These are phyloP conservation scores for Allantophomopsis lycopodina DNA, from an alignment of 2,329 filamentous ascomycete species.

Conservation along the genomic window DNA sequence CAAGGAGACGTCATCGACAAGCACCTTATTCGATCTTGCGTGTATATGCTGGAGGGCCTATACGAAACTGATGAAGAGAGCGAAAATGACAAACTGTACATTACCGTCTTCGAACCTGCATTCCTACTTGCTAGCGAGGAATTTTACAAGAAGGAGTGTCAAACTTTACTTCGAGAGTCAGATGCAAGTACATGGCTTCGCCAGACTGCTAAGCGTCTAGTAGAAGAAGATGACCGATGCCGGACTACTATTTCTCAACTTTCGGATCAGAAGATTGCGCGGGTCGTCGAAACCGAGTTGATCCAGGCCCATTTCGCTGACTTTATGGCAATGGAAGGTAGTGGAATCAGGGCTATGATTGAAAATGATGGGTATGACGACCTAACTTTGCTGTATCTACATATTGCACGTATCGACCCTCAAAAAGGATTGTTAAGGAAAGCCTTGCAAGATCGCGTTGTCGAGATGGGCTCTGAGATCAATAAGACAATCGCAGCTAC, in stretches of 20 bases:
- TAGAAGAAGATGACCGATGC: conserved; percentile 73
- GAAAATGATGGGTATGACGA: conserved; percentile 76
- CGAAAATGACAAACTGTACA: conserved; percentile 69
- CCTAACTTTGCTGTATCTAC: conserved; percentile 64
- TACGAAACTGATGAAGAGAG: conserved; percentile 72
- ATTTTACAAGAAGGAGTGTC: conserved; percentile 69
- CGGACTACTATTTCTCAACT: conserved; percentile 64
- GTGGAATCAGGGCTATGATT: conserved; percentile 78
- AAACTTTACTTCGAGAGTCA: conserved; percentile 58
- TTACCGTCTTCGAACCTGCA: conserved; percentile 66
- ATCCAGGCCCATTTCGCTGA: conserved; percentile 67
- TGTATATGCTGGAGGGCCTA: conserved; percentile 79
- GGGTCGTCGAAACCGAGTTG: conserved; percentile 68
- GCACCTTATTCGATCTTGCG: conserved; percentile 65
- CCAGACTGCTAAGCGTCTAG: conserved; percentile 58
- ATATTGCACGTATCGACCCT: conserved; percentile 65
- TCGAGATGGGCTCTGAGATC: conserved; percentile 71
- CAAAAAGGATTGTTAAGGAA: conserved; percentile 58
- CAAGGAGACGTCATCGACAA: conserved; percentile 83
- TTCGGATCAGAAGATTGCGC: conserved; percentile 59
- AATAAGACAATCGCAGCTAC: conserved; percentile 52
- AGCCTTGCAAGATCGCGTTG: conserved; percentile 60
- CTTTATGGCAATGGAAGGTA: conserved; percentile 72
- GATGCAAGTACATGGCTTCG: conserved; percentile 75
- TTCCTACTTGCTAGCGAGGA: conserved; percentile 57